Percentiles rank a stretch among this genome's conserved stretches.
These are phyloP conservation scores for Fonsecaea nubica DNA, from an alignment of 2,329 filamentous ascomycete genomes.

Conservation along the genomic window DNA sequence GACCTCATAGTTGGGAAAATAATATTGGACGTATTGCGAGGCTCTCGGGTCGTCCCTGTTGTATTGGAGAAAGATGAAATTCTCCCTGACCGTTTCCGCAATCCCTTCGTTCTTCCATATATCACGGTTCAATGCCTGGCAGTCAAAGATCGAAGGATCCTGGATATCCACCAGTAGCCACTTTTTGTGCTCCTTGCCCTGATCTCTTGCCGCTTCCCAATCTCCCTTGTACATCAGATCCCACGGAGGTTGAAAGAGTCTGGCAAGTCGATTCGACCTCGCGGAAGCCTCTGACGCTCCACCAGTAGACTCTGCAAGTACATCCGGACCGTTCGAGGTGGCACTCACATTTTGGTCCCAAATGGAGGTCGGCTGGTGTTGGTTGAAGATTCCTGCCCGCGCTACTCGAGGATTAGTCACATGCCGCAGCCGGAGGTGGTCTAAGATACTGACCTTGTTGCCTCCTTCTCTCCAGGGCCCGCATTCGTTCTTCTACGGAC, in stretches of 20 bases:
- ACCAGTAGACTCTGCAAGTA: conserved; percentile 67
- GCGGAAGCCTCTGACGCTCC: conserved; percentile 69
- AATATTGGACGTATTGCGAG: conserved; percentile 85
- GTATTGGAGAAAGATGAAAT: conserved; percentile 96
- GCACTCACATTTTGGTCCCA: conserved; percentile 57
- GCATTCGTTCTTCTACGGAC: conserved; percentile 68
- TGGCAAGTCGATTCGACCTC: conserved; percentile 80
- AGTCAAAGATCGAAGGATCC: conserved; percentile 90
- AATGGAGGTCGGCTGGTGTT: conserved; percentile 61
- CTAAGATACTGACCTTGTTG: conserved; percentile 41
- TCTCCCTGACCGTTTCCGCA: conserved; percentile 80
- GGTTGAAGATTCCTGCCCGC: conserved; percentile 71
- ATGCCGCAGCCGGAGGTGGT: background rate
- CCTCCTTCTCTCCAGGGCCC: conserved; percentile 50
- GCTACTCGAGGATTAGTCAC: conserved; percentile 23
- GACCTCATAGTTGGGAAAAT: conserved; percentile 80
- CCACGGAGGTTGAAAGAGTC: conserved; percentile 91
- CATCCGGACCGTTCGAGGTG: conserved; percentile 51
- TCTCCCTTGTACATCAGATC: conserved; percentile 80
- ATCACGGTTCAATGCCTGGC: conserved; percentile 90
- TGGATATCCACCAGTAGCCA: conserved; percentile 97
- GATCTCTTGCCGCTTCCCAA: conserved; percentile 84
- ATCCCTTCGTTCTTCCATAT: conserved; percentile 90
- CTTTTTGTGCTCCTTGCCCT: conserved; percentile 86
- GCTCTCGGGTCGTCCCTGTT: conserved; percentile 81